phyloP scores from a whole-genome alignment of 148 eudicot genomes.

The Linanthus parryae region DNA sequence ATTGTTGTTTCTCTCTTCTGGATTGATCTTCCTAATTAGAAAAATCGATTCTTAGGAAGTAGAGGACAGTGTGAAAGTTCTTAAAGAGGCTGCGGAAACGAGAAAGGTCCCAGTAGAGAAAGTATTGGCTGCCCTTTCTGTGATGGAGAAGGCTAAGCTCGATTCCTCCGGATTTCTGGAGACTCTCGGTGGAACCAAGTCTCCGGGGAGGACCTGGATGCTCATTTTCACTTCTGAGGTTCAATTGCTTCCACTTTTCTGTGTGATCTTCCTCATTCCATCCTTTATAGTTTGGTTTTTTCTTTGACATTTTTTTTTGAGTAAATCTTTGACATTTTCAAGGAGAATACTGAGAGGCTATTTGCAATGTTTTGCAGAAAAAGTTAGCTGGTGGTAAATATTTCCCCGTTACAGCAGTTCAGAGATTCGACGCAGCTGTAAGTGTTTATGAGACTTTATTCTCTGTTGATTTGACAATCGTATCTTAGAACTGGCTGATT shows the following conservation, averaged over 20 bases:
- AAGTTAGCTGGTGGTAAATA: slow-evolving; percentile 53
- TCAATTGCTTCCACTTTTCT: not conserved
- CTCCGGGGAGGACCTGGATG: slow-evolving; percentile 99
- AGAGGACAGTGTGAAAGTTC: slow-evolving; percentile 51
- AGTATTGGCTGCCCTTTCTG: slow-evolving; percentile 52
- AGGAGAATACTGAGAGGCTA: not conserved
- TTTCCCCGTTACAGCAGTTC: slow-evolving; percentile 89
- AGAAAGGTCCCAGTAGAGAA: slow-evolving; percentile 51
- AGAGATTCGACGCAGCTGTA: slow-evolving; percentile 95
- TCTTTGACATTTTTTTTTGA: not conserved
- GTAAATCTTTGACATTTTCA: not conserved
- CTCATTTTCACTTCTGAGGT: slow-evolving; percentile 92
- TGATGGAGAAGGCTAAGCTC: slow-evolving; percentile 79
- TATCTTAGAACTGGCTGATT: no score
- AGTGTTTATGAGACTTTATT: slow-evolving; percentile 16
- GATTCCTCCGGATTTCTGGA: slow-evolving; percentile 67
- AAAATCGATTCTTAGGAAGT: slow-evolving; percentile 42
- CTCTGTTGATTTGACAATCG: no score
- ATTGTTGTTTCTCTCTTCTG: not conserved
- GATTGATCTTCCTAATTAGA: no score
- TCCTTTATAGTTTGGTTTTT: slow-evolving; percentile 1
- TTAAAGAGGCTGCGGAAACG: slow-evolving; percentile 82
- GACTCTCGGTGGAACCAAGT: slow-evolving; percentile 78
- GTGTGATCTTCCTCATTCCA: not conserved
- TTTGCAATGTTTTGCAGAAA: slow-evolving; percentile 34